These are phyloP conservation scores for Leishmania gerbilli DNA, from an alignment of 208 protist species.

Conservation along the genomic window DNA sequence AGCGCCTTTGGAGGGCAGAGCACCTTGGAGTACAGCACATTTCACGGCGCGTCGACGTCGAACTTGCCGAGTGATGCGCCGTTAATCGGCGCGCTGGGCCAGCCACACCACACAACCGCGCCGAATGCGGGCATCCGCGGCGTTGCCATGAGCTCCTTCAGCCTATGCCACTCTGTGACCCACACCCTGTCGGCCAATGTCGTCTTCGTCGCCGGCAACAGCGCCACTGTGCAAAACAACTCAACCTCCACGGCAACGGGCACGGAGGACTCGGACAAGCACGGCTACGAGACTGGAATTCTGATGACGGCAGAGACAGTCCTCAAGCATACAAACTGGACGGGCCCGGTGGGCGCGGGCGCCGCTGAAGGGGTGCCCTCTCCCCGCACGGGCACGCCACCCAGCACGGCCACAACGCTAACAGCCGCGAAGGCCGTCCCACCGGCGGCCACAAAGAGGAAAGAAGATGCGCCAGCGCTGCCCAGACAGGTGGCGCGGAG, in stretches of 20 bases:
- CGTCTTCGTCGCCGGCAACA: neutral
- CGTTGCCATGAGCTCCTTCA: constrained; percentile 12
- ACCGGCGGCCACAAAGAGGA: neutral
- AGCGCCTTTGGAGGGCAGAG: constrained; percentile 13
- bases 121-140: neutral
- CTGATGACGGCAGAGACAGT: constrained; percentile 7
- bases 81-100: neutral
- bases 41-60: constrained; percentile 7
- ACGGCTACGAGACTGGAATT: neutral
- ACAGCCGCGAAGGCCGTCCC: neutral
- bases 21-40: constrained; percentile 27
- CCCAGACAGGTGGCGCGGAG: no score
- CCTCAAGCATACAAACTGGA: neutral
- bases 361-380: neutral
- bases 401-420: neutral
- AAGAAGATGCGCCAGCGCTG: neutral
- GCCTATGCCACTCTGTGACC: neutral
- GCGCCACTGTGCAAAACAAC: neutral
- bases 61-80: neutral
- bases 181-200: neutral
- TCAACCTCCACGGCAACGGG: neutral
- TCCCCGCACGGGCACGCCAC: neutral
- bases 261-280: constrained; percentile 8
- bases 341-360: neutral
- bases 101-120: neutral